A percentile compares a stretch with the other conserved stretches of the same genome.
These are phyloP conservation scores for Pythium plurisporium DNA, from an alignment of 352 stramenopile genomes.

Conservation along the genomic window DNA sequence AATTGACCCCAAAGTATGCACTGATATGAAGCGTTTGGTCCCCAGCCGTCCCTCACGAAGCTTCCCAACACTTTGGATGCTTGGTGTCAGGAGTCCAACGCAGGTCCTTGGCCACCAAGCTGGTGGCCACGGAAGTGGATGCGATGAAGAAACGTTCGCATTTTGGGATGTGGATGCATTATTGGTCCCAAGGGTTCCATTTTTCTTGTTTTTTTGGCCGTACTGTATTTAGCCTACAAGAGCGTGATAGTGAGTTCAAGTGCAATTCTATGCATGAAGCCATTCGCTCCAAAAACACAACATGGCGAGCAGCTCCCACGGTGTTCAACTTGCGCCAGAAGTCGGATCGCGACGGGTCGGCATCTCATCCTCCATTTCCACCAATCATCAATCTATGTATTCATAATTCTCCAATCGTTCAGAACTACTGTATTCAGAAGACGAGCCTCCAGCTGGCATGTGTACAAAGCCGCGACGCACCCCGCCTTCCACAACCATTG, in stretches of 20 bases:
- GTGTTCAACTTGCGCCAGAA: constrained; percentile 25
- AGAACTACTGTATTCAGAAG: constrained; percentile 15
- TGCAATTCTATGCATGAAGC: not conserved
- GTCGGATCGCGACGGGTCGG: constrained; percentile 16
- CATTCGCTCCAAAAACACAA: constrained; percentile 3
- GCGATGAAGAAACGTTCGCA: too few species aligned
- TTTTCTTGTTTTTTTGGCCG: not conserved
- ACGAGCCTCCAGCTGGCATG: constrained; percentile 19
- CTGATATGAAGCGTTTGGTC: too few species aligned
- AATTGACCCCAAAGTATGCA: too few species aligned
- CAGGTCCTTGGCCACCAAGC: too few species aligned
- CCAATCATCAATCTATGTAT: constrained; percentile 1
- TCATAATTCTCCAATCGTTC: constrained; percentile 2
- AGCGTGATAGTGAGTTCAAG: too few species aligned
- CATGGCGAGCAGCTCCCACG: constrained; percentile 12
- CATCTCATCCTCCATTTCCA: constrained; percentile 3
- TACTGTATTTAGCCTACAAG: too few species aligned
- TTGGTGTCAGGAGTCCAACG: too few species aligned
- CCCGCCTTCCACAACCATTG: too few species aligned
- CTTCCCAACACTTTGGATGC: not conserved
- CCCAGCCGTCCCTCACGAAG: not conserved
- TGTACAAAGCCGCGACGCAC: not conserved
- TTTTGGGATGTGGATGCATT: not conserved
- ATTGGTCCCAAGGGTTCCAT: not conserved
- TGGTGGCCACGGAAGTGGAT: too few species aligned